phyloP scores from a whole-genome alignment of 2,329 filamentous ascomycete genomes.

The Fusarium pseudocircinatum region DNA sequence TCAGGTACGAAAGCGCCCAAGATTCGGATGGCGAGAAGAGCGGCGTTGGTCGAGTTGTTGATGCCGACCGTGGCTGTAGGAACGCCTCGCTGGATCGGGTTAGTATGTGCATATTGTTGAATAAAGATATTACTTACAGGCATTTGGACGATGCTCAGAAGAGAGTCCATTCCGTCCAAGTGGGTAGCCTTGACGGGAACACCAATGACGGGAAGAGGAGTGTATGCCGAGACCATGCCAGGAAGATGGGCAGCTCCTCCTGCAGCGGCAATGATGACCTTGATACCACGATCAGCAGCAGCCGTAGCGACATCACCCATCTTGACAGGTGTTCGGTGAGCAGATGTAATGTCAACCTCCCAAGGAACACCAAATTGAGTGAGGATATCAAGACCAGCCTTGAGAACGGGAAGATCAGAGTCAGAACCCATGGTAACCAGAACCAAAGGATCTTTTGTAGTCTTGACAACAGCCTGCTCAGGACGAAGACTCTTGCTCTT shows the following conservation, averaged over 20 bases:
- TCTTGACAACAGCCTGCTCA: constrained; percentile 28
- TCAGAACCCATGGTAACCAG: constrained; percentile 87
- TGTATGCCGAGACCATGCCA: constrained; percentile 79
- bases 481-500: constrained; percentile 52
- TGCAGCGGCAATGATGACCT: constrained; percentile 79
- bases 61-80: constrained; percentile 82
- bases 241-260: constrained; percentile 79
- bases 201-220: constrained; percentile 78
- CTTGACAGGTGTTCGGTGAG: constrained; percentile 76
- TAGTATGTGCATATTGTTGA: rapidly evolving
- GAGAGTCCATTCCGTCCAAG: constrained; percentile 75
- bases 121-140: constrained; percentile 49
- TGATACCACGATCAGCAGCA: constrained; percentile 72
- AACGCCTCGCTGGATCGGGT: constrained; percentile 59
- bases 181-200: constrained; percentile 80
- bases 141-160: constrained; percentile 82
- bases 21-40: constrained; percentile 75
- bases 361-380: constrained; percentile 77
- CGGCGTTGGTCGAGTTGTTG: constrained; percentile 83
- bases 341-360: constrained; percentile 80
- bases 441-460: constrained; percentile 62
- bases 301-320: constrained; percentile 74
- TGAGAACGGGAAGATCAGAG: constrained; percentile 76
- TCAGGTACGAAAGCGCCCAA: constrained; percentile 67
- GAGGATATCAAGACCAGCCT: constrained; percentile 72